Base-by-base conservation (phyloP, 257 asterid genomes). In the Solanum medicagineum region DNA sequence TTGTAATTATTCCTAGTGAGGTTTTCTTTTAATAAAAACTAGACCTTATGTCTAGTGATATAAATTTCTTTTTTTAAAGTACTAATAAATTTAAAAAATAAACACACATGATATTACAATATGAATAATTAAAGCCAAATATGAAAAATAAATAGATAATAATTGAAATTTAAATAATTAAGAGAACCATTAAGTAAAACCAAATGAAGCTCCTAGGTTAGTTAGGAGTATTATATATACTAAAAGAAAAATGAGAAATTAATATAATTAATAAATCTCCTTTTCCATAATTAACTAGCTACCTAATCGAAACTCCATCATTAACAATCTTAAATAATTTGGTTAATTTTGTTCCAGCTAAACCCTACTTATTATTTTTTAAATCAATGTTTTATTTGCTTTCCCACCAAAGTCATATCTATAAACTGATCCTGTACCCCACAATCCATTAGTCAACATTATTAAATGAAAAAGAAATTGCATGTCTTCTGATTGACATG, bases 351-450 rank as follows among this genome's bases (percentile, higher is more conserved):
- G 26, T 17, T 79, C 83, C 83, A 24, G 26, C 83, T 79, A 3
- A 65, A 16, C 65, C 83, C 29, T 53, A 75, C 24, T 24, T n/a
- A 26, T 24, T 63, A 1, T 62, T 16, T 55, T 66, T 60, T 9
- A 87, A 82, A 15, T 73, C 63, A 4, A 40, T 29, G 45, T 55
- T 63, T n/a, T 57, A 84, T 82, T 85, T 80, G 65, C 73, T 77
- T 68, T 80, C 85, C 84, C 85, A 56, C 73, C 24, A 68, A 85
- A 81, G 44, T 57, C 88, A 53, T 62, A 55, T 81, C 86, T 71
- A 29, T 10, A 63, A 81, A 79, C 89, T 73, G 83, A 83, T 85
- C 83, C 68, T 69, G 19, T 85, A 85, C 87, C 90, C 88, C 90
- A 85, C 88, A 36, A 83, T 40, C 66, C 86, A 83, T 86, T 79